A percentile compares a stretch with the other conserved stretches of the same genome.
These are phyloP conservation scores for Vaccinium vitisidaea DNA, from an alignment of 148 eudicot genomes.

Conservation along the genomic window DNA sequence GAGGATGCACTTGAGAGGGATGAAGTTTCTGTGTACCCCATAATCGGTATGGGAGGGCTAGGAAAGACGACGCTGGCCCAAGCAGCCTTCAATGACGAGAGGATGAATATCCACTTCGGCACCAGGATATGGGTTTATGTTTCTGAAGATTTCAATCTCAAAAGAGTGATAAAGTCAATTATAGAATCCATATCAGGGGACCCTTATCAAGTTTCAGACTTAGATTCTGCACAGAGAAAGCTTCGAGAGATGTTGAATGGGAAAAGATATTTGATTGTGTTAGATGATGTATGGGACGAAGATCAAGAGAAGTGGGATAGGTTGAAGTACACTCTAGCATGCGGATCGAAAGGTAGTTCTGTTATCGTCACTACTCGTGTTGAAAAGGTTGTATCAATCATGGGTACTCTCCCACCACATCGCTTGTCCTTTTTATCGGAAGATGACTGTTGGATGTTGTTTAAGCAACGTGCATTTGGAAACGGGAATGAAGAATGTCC, in stretches of 20 bases:
- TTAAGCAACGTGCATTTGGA: constrained; percentile 8
- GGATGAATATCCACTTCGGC: not conserved
- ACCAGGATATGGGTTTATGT: not conserved
- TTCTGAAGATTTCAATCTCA: not conserved
- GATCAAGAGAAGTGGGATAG: not conserved
- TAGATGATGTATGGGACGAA: constrained; percentile 7
- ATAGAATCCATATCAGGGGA: not conserved
- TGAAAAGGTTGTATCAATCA: not conserved
- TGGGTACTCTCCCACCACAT: not conserved
- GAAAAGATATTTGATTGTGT: not conserved
- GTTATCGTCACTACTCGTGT: not conserved
- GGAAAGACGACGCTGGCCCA: not conserved
- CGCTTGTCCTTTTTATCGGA: not conserved
- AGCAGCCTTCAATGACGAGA: not conserved
- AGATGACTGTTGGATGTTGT: constrained; percentile 6
- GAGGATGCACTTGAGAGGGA: not conserved
- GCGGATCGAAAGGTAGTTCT: not conserved
- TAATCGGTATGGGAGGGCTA: not conserved
- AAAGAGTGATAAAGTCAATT: not conserved
- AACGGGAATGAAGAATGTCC: not conserved
- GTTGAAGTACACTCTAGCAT: not conserved
- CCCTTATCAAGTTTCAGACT: not conserved
- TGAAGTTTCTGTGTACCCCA: not conserved
- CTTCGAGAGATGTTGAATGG: not conserved
- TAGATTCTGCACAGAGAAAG: not conserved